These are phyloP conservation scores for Aspergillus carbonarius DNA, from an alignment of 2,329 filamentous ascomycete genomes.

Conservation along the genomic window DNA sequence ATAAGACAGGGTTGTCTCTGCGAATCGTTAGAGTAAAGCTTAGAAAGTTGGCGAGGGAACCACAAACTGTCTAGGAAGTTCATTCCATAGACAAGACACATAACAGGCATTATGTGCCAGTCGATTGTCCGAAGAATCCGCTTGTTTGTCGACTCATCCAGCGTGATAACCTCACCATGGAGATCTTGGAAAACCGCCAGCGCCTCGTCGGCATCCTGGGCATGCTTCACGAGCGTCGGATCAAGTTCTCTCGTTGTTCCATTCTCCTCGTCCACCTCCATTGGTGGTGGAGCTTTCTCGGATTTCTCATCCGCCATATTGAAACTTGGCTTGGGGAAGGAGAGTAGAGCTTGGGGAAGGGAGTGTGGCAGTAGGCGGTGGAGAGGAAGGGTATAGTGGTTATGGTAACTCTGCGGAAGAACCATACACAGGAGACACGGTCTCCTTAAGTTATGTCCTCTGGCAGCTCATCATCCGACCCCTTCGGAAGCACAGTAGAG, in stretches of 20 bases:
- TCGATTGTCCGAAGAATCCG: slow-evolving; percentile 63
- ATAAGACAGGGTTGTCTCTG: slow-evolving; percentile 52
- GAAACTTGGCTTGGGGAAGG: background rate
- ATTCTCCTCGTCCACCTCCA: slow-evolving; percentile 23
- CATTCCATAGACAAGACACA: slow-evolving; percentile 59
- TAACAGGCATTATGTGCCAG: slow-evolving; percentile 60
- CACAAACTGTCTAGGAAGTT: slow-evolving; percentile 54
- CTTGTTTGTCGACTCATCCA: slow-evolving; percentile 59
- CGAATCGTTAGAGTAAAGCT: background rate
- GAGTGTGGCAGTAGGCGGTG: background rate
- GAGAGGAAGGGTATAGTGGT: background rate
- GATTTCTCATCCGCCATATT: slow-evolving; percentile 42
- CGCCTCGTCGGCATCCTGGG: slow-evolving; percentile 60
- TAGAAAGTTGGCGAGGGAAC: background rate
- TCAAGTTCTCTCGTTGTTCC: slow-evolving; percentile 21
- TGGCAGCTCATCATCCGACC: background rate
- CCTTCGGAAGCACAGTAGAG: background rate
- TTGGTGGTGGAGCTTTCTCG: slow-evolving; percentile 40
- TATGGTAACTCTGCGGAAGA: background rate
- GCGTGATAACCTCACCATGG: slow-evolving; percentile 52
- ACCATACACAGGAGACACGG: background rate
- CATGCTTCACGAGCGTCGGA: slow-evolving; percentile 50
- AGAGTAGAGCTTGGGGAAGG: background rate
- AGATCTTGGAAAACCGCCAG: slow-evolving; percentile 55
- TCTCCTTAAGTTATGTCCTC: background rate